phyloP scores from a whole-genome alignment of 768 basidiomycete genomes.

The Termitomyces sp. region DNA sequence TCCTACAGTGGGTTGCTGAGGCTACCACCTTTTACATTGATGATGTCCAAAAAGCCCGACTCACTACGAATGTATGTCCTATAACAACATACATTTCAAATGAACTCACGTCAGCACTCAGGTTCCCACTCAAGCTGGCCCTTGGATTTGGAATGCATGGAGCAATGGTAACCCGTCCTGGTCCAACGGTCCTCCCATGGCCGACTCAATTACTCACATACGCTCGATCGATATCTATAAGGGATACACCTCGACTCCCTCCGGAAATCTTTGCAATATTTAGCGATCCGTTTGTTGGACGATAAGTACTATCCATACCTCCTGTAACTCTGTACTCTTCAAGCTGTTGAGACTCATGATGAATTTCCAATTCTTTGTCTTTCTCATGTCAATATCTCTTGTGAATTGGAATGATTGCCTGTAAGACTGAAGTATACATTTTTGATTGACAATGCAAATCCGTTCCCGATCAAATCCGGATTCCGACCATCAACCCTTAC shows the following conservation, averaged over 20 bases:
- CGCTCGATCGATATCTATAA: slow-evolving; percentile 29
- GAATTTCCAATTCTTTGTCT: background rate
- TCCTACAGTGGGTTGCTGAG: slow-evolving; percentile 21
- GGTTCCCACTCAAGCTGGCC: slow-evolving; percentile 23
- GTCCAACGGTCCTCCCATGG: slow-evolving; percentile 29
- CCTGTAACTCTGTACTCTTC: background rate
- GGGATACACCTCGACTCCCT: slow-evolving; percentile 20
- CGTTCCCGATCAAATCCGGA: slow-evolving; percentile 1
- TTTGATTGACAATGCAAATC: background rate
- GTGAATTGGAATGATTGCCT: background rate
- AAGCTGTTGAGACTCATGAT: background rate
- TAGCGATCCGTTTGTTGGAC: background rate
- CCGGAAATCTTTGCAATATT: slow-evolving; percentile 20
- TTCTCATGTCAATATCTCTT: background rate
- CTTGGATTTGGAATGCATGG: slow-evolving; percentile 31
- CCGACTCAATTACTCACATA: slow-evolving; percentile 28
- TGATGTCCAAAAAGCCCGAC: slow-evolving; percentile 21
- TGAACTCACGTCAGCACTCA: slow-evolving; percentile 2
- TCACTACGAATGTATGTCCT: slow-evolving; percentile 23
- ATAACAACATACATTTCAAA: background rate
- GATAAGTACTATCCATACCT: no score
- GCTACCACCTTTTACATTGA: slow-evolving; percentile 30
- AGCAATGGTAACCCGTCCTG: slow-evolving; percentile 28
- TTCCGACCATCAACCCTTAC: slow-evolving; percentile 5
- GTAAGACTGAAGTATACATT: background rate